Percentiles rank a stretch among this genome's conserved stretches.
These are phyloP conservation scores for Rhododendron ovatum DNA, from an alignment of 148 eudicot species.

Conservation along the genomic window DNA sequence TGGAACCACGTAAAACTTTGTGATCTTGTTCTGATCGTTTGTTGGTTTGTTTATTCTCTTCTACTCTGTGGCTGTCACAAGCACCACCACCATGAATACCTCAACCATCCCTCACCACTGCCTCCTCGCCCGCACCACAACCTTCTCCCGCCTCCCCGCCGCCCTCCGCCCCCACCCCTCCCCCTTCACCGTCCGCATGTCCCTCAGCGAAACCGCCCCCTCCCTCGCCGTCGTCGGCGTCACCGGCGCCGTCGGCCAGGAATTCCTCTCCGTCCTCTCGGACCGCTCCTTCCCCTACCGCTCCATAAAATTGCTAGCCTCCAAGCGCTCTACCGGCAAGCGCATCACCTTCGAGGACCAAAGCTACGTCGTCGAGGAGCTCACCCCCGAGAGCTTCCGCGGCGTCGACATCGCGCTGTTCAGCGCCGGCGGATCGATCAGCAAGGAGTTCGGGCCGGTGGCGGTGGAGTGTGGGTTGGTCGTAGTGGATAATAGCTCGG, in stretches of 20 bases:
- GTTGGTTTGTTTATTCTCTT: neutral
- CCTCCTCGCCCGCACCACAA: neutral
- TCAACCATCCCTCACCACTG: constrained; percentile 18
- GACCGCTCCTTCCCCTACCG: constrained; percentile 83
- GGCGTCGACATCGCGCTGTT: constrained; percentile 85
- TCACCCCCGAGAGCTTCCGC: constrained; percentile 48
- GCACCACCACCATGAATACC: constrained; percentile 7
- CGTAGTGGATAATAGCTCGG: constrained; percentile 96
- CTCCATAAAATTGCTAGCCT: constrained; percentile 81
- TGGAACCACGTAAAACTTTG: no score
- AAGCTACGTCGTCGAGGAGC: constrained; percentile 54
- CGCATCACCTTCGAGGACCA: constrained; percentile 45
- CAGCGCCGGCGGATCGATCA: constrained; percentile 85
- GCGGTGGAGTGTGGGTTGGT: constrained; percentile 68
- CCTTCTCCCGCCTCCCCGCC: constrained; percentile 8
- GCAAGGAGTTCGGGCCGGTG: constrained; percentile 74
- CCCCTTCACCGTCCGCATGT: constrained; percentile 39
- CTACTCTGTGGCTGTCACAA: neutral
- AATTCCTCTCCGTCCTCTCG: constrained; percentile 90
- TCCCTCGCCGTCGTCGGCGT: constrained; percentile 77
- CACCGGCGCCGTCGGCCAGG: constrained; percentile 90
- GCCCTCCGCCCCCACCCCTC: constrained; percentile 1
- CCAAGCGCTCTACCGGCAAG: constrained; percentile 79
- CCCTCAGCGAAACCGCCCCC: constrained; percentile 53
- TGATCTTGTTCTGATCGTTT: no score